A percentile compares a stretch with the other conserved stretches of the same genome.
Evolutionary conservation across 345 rosid genomes (phyloP).

Genomic region (Pistacia integerrima): DNA sequence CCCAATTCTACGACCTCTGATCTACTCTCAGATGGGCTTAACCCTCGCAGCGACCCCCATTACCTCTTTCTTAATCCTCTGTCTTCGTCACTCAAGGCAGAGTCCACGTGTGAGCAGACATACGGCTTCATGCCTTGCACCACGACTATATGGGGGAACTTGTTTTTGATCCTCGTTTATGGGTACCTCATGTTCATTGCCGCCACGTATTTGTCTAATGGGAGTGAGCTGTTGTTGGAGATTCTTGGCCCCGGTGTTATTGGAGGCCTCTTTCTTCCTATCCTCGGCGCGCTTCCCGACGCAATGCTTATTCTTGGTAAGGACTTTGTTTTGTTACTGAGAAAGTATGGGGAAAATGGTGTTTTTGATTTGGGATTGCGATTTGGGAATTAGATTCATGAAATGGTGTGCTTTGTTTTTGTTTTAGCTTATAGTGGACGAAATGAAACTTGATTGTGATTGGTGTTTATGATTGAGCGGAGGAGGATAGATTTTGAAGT

Average conservation of each 20-base stretch:
- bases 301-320: constrained; percentile 96
- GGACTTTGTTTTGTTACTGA: constrained; percentile 3
- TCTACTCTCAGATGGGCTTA: constrained; percentile 67
- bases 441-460: neutral
- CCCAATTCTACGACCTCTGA: constrained; percentile 16
- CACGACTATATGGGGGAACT: constrained; percentile 66
- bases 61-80: constrained; percentile 15
- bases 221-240: constrained; percentile 91
- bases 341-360: neutral
- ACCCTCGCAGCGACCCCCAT: constrained; percentile 12
- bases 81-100: constrained; percentile 22
- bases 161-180: constrained; percentile 74
- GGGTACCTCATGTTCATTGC: constrained; percentile 81
- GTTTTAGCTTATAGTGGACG: neutral
- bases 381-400: neutral
- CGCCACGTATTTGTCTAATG: constrained; percentile 76
- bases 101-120: constrained; percentile 73
- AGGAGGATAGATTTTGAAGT: neutral
- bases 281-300: constrained; percentile 95
- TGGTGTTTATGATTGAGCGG: neutral
- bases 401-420: neutral
- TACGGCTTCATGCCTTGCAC: constrained; percentile 98
- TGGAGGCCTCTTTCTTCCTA: constrained; percentile 91
- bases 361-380: neutral
- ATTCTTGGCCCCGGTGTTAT: constrained; percentile 93